Percentiles rank a stretch among this genome's conserved stretches.
These are phyloP conservation scores for Cylindrotheca closterium DNA, from an alignment of 108 stramenopile species.

Conservation along the genomic window DNA sequence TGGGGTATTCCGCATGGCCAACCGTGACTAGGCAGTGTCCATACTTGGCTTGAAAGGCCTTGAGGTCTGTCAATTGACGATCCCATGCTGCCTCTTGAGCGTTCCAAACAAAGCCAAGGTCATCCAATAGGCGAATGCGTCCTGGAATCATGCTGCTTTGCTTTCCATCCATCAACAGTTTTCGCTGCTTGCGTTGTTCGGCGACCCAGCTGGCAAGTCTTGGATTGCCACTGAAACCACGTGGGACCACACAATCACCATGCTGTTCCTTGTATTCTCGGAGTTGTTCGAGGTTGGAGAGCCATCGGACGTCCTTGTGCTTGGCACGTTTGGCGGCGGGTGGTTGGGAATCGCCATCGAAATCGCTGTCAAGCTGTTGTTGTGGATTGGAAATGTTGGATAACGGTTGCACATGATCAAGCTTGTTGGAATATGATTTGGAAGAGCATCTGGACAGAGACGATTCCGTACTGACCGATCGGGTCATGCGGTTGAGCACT, in stretches of 20 bases:
- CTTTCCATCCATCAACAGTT: constrained; percentile 33
- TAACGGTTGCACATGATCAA: too few relatives aligned
- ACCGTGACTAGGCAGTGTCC: constrained; percentile 62
- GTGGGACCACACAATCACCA: constrained; percentile 27
- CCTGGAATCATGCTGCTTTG: constrained; percentile 41
- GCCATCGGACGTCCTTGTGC: constrained; percentile 23
- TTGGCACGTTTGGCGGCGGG: background rate
- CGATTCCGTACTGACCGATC: background rate
- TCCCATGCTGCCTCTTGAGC: constrained; percentile 23
- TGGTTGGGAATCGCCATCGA: background rate
- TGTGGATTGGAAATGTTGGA: too few relatives aligned
- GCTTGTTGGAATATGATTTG: too few relatives aligned
- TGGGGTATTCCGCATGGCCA: constrained; percentile 31
- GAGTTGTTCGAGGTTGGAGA: constrained; percentile 15
- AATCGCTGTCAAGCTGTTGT: too few relatives aligned
- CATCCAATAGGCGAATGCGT: constrained; percentile 32
- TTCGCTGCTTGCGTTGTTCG: constrained; percentile 29
- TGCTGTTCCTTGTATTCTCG: constrained; percentile 20
- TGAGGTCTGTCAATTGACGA: constrained; percentile 18
- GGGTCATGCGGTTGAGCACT: background rate
- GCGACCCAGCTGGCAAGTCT: constrained; percentile 25
- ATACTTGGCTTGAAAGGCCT: constrained; percentile 31
- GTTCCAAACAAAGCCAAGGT: constrained; percentile 48
- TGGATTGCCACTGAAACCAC: constrained; percentile 15
- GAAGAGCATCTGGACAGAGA: too few relatives aligned